phyloP scores from a whole-genome alignment of 768 basidiomycete species.

The Suillus subluteus region DNA sequence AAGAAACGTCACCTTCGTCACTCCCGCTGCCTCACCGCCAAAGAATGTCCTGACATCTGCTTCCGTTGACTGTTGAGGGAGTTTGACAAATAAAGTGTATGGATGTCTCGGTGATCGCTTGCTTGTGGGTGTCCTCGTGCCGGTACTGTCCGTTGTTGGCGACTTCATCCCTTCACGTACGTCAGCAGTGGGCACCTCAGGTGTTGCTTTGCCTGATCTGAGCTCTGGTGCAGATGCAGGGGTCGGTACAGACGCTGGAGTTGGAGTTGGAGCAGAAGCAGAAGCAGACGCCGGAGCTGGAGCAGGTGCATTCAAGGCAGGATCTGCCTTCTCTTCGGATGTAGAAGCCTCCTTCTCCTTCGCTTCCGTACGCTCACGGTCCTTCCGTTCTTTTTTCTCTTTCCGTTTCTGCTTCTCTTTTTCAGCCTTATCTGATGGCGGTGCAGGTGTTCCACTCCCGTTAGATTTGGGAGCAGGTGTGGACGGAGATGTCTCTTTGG shows the following conservation, averaged over 20 bases:
- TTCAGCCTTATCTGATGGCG: conserved; percentile 53
- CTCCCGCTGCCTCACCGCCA: conserved; percentile 67
- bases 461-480: conserved; percentile 35
- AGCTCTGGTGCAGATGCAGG: conserved; percentile 17
- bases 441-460: conserved; percentile 32
- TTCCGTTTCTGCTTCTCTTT: conserved; percentile 62
- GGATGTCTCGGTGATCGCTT: conserved; percentile 69
- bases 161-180: conserved; percentile 49
- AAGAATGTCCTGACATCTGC: conserved; percentile 77
- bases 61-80: conserved; percentile 58
- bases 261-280: neutral
- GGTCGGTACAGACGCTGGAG: neutral
- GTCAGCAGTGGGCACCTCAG: conserved; percentile 33
- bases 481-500: conserved; percentile 39
- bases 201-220: conserved; percentile 46
- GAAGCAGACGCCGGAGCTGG: neutral
- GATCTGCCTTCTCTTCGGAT: conserved; percentile 36
- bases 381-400: conserved; percentile 66
- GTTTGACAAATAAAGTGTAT: conserved; percentile 85
- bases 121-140: conserved; percentile 73
- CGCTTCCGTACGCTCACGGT: conserved; percentile 49
- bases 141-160: conserved; percentile 60
- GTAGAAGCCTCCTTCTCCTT: conserved; percentile 39
- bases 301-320: conserved; percentile 22
- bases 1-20: conserved; percentile 62